Percentiles rank a stretch among this genome's conserved stretches.
phyloP scores from a whole-genome alignment of 208 protist genomes.

The Wallacemonas sp. region DNA sequence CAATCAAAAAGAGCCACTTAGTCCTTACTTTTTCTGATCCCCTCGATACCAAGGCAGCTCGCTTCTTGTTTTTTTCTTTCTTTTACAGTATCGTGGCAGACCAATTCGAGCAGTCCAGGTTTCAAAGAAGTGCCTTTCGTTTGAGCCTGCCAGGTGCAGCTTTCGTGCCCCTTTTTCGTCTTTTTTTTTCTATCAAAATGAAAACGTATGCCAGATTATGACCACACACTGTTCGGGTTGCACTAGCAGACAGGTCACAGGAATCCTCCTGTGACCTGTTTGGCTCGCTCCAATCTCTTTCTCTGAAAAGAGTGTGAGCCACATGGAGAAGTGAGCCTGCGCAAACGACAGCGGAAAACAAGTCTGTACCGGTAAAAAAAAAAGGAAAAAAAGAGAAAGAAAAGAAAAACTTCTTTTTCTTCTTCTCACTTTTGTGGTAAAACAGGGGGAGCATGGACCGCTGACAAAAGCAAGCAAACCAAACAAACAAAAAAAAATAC shows the following conservation, averaged over 20 bases:
- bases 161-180: not conserved
- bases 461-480: not conserved
- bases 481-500: slow-evolving; percentile 10
- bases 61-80: not conserved
- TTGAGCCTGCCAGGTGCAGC: not conserved
- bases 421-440: slow-evolving; percentile 2
- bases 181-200: not conserved
- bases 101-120: not conserved
- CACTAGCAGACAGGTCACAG: too few relatives aligned
- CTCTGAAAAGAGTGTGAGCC: too few relatives aligned
- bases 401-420: slow-evolving; percentile 1
- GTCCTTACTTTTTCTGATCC: slow-evolving; percentile 1
- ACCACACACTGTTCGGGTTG: too few relatives aligned
- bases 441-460: slow-evolving; percentile 2
- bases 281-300: too few relatives aligned
- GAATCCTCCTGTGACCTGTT: too few relatives aligned
- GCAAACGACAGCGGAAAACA: not conserved
- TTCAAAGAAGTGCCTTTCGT: not conserved
- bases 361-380: not conserved
- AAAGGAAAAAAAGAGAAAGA: not conserved
- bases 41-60: too few relatives aligned
- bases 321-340: not conserved
- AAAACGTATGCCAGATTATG: not conserved
- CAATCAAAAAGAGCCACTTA: not conserved
- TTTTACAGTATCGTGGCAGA: not conserved